Evolutionary conservation across 169 alveolate species (phyloP).

Genomic region (Babesia gibsoni): DNA sequence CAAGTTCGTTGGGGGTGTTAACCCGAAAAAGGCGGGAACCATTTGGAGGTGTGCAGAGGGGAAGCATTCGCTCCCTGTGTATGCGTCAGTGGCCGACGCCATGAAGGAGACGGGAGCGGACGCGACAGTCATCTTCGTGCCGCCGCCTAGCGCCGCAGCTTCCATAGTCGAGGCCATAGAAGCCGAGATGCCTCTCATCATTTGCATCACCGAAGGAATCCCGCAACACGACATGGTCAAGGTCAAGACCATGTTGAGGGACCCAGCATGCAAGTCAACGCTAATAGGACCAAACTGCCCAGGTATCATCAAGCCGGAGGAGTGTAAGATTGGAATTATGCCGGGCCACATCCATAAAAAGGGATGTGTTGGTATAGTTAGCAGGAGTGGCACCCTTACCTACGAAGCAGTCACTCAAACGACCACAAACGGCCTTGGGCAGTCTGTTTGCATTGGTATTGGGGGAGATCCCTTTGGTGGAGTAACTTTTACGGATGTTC

Average conservation of each 20-base stretch:
- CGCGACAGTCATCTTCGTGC: slow-evolving; percentile 94
- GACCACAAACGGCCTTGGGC: slow-evolving; percentile 94
- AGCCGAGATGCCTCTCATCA: slow-evolving; percentile 92
- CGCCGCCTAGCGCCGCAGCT: slow-evolving; percentile 92
- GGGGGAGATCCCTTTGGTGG: slow-evolving; percentile 99
- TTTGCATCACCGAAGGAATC: slow-evolving; percentile 97
- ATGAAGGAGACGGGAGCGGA: slow-evolving; percentile 86
- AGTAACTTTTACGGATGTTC: slow-evolving; percentile 93
- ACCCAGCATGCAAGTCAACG: slow-evolving; percentile 79
- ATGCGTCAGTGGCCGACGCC: slow-evolving; percentile 69
- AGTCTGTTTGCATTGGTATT: slow-evolving; percentile 95
- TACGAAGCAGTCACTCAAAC: slow-evolving; percentile 98
- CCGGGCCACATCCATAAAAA: slow-evolving; percentile 94
- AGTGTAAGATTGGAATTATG: slow-evolving; percentile 98
- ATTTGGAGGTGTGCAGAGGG: slow-evolving; percentile 74
- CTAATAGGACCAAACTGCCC: slow-evolving; percentile 99
- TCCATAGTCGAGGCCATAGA: slow-evolving; percentile 94
- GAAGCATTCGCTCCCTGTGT: slow-evolving; percentile 76
- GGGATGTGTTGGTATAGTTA: slow-evolving; percentile 85
- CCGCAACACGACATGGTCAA: slow-evolving; percentile 96
- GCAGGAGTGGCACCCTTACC: slow-evolving; percentile 94
- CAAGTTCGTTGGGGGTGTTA: slow-evolving; percentile 92
- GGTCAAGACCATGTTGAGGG: slow-evolving; percentile 82
- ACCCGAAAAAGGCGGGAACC: slow-evolving; percentile 86
- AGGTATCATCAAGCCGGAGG: slow-evolving; percentile 97